A percentile compares a stretch with the other conserved stretches of the same genome.
phyloP scores from a whole-genome alignment of 768 basidiomycete species.

The Mycena kentingensis region DNA sequence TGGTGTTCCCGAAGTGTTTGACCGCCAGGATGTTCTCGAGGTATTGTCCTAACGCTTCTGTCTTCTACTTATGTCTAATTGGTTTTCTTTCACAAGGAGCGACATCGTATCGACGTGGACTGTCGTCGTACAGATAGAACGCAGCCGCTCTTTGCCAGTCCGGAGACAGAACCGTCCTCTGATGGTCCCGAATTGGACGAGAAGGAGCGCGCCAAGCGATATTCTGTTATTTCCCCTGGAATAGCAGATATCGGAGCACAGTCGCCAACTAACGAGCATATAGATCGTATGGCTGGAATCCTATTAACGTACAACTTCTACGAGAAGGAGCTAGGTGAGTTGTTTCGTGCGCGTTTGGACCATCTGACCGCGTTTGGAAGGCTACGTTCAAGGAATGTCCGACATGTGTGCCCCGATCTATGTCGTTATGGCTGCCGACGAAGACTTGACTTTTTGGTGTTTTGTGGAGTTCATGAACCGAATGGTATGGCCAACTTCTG shows the following conservation, averaged over 20 bases:
- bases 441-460: constrained; percentile 94
- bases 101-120: constrained; percentile 95
- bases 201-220: constrained; percentile 54
- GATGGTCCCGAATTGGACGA: constrained; percentile 44
- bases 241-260: constrained; percentile 80
- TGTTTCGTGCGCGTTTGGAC: constrained; percentile 9
- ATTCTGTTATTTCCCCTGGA: constrained; percentile 76
- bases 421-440: constrained; percentile 86
- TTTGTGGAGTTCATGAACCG: constrained; percentile 94
- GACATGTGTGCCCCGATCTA: constrained; percentile 94
- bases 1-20: constrained; percentile 79
- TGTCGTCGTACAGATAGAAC: constrained; percentile 93
- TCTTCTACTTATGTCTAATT: constrained; percentile 4
- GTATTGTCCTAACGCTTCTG: constrained; percentile 43
- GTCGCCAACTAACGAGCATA: constrained; percentile 87
- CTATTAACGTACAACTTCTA: constrained; percentile 91
- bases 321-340: constrained; percentile 82
- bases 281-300: constrained; percentile 83
- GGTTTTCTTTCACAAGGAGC: constrained; percentile 51
- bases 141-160: constrained; percentile 82
- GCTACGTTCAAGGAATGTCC: constrained; percentile 99
- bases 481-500: constrained; percentile 70
- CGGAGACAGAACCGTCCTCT: constrained; percentile 33
- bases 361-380: constrained; percentile 36
- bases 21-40: constrained; percentile 78